Evolutionary conservation across 768 basidiomycete genomes (phyloP), one percentile per base, ranked within the genome.

Genomic region (Melanogaster broomeanus): DNA sequence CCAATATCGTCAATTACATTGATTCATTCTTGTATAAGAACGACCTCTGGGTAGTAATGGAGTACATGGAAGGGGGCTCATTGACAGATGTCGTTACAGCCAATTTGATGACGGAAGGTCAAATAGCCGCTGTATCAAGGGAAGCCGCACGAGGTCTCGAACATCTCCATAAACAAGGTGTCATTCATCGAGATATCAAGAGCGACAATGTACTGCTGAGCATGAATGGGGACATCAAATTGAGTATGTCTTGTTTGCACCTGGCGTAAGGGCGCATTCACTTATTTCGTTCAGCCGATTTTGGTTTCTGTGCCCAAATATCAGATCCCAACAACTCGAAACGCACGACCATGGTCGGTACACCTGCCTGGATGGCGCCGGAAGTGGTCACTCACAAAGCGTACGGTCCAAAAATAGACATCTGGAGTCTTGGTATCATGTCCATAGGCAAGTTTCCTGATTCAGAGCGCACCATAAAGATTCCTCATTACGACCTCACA

Each of bases 1-100:
- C 94, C n/a, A 99, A 99, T 67, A 98, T 98, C 60, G 96, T 99
- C 75, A 98, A 99, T 69, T 99, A 93, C 74, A 98, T 98, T 64
- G 97, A 99, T 68, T 96, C 94, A 3, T 99, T 98, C 82, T 72
- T 98, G 37, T 84, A 96, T 77, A 94, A 92, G 79, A 97, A 96
- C 68, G 97, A 98, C 65, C 78, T 99, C 4, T 98, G 97, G 97
- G 94, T 99, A 33, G 93, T 98, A 50, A 98, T 99, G 97, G 97
- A 98, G 74, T 98, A 95, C 72, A 98, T 98, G 96, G 95, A 98
- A 72, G 95, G 95, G 34, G 91, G 93, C 30, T 87, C 84, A 27
- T 74, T 98, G 39, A 99, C 96, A 4, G 96, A 98, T 65, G 94
- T 98, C 55, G 94, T 89, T 37, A 88, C 87, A 4, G 84, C 82